phyloP scores from a whole-genome alignment of 805 yeast species.

The Hanseniaspora meyeri region DNA sequence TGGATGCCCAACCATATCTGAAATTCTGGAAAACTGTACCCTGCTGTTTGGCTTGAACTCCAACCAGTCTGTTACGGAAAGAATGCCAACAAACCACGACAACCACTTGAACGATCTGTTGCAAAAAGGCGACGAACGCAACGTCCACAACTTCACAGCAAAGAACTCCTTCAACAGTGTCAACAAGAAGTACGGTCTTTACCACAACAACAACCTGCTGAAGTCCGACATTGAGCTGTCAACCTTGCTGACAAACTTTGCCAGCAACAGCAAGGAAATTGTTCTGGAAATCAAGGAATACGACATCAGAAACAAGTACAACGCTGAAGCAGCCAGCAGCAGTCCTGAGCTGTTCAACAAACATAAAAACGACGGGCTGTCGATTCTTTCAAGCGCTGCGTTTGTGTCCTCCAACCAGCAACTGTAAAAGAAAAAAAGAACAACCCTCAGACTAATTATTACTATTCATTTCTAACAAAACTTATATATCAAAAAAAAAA shows the following conservation, averaged over 20 bases:
- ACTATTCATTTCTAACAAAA: neutral
- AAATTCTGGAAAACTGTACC: slow-evolving; percentile 66
- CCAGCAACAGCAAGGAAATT: neutral
- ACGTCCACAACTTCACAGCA: neutral
- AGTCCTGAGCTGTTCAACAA: neutral
- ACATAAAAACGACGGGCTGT: neutral
- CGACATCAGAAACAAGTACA: neutral
- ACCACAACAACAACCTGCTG: slow-evolving; percentile 5
- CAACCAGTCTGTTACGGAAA: neutral
- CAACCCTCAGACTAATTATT: no score
- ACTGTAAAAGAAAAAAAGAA: slow-evolving; percentile 27
- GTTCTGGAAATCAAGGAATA: slow-evolving; percentile 8
- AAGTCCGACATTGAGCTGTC: slow-evolving; percentile 10
- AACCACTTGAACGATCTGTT: neutral
- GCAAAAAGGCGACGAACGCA: slow-evolving; percentile 9
- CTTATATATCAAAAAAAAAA: no score
- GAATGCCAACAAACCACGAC: neutral
- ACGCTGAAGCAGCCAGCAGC: neutral
- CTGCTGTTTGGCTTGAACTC: slow-evolving; percentile 48
- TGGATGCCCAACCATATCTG: slow-evolving; percentile 70
- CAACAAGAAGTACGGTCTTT: slow-evolving; percentile 1
- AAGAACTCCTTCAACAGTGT: neutral
- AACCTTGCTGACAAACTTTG: slow-evolving; percentile 5
- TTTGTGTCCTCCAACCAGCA: slow-evolving; percentile 25
- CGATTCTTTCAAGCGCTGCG: slow-evolving; percentile 6